phyloP scores from a whole-genome alignment of 169 alveolate species.

The Ichthyophthirius multifiliis region DNA sequence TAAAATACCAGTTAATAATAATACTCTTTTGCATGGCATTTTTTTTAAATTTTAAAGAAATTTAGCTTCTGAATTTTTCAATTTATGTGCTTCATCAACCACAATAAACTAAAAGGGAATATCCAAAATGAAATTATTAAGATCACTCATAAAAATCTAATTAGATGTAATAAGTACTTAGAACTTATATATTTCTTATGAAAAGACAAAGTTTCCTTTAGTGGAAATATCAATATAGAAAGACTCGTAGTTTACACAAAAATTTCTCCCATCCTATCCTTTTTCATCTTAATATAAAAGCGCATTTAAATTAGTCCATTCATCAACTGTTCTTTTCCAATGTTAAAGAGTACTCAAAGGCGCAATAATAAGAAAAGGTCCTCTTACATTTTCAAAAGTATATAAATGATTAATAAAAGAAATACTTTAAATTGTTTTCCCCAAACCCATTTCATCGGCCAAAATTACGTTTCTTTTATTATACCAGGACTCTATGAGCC shows the following conservation, averaged over 20 bases:
- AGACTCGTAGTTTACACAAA: constrained; percentile 72
- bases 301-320: constrained; percentile 87
- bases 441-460: constrained; percentile 94
- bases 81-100: constrained; percentile 91
- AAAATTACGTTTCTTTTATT: constrained; percentile 86
- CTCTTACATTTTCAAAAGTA: constrained; percentile 63
- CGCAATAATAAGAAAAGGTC: constrained; percentile 89
- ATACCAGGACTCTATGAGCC: constrained; percentile 81
- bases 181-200: constrained; percentile 62
- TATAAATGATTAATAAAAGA: constrained; percentile 81
- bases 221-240: constrained; percentile 74
- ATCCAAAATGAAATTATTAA: constrained; percentile 63
- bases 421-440: constrained; percentile 86
- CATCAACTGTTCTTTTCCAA: constrained; percentile 90
- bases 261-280: constrained; percentile 85
- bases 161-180: constrained; percentile 80
- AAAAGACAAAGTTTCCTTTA: constrained; percentile 54
- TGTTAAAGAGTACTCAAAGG: constrained; percentile 90
- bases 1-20: constrained; percentile 89
- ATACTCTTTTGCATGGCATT: constrained; percentile 82
- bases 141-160: constrained; percentile 85
- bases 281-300: constrained; percentile 84
- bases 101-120: constrained; percentile 83
- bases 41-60: constrained; percentile 79
- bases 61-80: constrained; percentile 88